Evolutionary conservation across 1,139 yeast species (phyloP), one percentile per base, ranked within the genome.

Genomic region (Taphrina betulina): DNA sequence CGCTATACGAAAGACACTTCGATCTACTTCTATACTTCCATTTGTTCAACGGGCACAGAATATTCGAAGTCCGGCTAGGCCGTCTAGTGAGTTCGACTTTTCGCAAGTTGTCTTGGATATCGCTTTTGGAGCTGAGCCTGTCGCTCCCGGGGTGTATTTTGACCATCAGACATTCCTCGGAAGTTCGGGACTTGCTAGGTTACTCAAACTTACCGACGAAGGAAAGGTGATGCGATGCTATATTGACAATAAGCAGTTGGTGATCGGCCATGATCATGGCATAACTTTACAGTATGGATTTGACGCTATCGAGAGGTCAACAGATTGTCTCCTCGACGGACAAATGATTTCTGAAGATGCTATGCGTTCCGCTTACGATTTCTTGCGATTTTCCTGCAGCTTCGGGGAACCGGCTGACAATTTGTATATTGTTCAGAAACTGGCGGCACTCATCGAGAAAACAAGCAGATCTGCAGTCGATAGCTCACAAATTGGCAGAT

Each of bases 161-260:
- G 28, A 31, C 7, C 16, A 29, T 3, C 3, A 20, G 17, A 43
- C 48, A 7, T 43, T 43, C 28, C 3, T 43, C 3, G 48, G 48
- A 3, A 10, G 14, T 4, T 5, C 14, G 7, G 38, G 38, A 7
- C 17, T 43, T n/a, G 2, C 38, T 16, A 19, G 29, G 8, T 3
- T 43, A 1, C 48, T 43, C 20, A n/a, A n/a, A 5, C 5, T 12
- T 29, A 24, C 1, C 29, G 3, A 7, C 4, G 20, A 8, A 17
- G n/a, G n/a, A n/a, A n/a, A n/a, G n/a, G n/a, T n/a, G n/a, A n/a
- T n/a, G n/a, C n/a, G n/a, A n/a, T n/a, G n/a, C n/a, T n/a, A n/a
- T n/a, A n/a, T n/a, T n/a, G n/a, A n/a, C n/a, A 40, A 8, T 5
- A n/a, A 8, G 16, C 34, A 14, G 10, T 10, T 7, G 14, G 19